A percentile compares a stretch with the other conserved stretches of the same genome.
Evolutionary conservation across 164 flowering plant species (phyloP).

Genomic region (Liriodendron chinense): DNA sequence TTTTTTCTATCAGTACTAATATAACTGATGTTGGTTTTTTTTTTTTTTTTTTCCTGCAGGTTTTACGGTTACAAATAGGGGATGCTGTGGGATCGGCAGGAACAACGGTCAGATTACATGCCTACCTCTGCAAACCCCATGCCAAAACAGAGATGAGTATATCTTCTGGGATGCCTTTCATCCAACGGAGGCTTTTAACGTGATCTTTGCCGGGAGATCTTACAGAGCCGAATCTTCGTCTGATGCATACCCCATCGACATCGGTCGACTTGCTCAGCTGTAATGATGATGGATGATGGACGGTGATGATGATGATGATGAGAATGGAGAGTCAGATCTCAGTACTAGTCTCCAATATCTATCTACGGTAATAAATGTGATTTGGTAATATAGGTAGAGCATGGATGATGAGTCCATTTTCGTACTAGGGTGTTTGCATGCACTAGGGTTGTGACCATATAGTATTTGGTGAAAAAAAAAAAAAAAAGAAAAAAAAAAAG

Average conservation of each 20-base stretch:
- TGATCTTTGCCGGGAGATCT: slow-evolving; percentile 50
- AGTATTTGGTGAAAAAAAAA: too few species aligned
- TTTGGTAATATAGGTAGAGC: neutral
- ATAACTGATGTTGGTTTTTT: neutral
- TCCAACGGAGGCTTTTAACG: slow-evolving; percentile 68
- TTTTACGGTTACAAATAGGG: slow-evolving; percentile 53
- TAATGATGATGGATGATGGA: slow-evolving; percentile 25
- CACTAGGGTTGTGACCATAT: neutral
- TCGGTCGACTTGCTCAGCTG: slow-evolving; percentile 56
- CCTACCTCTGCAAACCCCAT: slow-evolving; percentile 67
- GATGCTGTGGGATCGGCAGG: slow-evolving; percentile 92
- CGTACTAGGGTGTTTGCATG: neutral
- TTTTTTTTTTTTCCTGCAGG: slow-evolving; percentile 35
- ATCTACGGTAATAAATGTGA: neutral
- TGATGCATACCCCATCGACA: slow-evolving; percentile 68
- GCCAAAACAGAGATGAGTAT: slow-evolving; percentile 55
- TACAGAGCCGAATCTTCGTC: slow-evolving; percentile 51
- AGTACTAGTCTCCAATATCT: neutral
- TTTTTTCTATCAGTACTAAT: too few species aligned
- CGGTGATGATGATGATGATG: neutral
- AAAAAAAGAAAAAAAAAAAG: neutral
- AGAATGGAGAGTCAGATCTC: neutral
- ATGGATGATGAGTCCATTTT: neutral
- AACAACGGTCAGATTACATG: slow-evolving; percentile 92
- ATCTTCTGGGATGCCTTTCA: slow-evolving; percentile 94